Conservation (phyloP, 306 rosid genomes). For the Prosopis cineraria region DNA sequence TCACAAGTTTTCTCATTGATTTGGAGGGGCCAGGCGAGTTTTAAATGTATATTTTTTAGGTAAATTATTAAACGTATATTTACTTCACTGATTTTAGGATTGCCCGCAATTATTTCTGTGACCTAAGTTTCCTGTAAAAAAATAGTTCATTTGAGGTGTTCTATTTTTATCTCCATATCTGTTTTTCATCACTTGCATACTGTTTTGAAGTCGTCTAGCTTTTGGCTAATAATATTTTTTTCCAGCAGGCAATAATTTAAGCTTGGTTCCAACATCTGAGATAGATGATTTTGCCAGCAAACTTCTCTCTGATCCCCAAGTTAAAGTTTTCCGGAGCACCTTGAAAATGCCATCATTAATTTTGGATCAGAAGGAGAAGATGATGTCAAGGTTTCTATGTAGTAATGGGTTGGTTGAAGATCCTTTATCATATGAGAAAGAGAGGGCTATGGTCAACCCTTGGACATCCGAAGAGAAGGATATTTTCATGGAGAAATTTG, state of each 20-base stretch:
- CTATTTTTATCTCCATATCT: neutral
- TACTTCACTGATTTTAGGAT: neutral
- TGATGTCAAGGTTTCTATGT: constrained; percentile 61
- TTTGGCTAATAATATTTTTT: neutral
- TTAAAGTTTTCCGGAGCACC: constrained; percentile 50
- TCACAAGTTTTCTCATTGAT: neutral
- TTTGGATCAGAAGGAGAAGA: constrained; percentile 77
- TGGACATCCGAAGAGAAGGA: constrained; percentile 79
- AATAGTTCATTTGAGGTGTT: constrained; percentile 3
- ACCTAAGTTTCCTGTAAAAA: neutral
- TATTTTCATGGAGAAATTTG: constrained; percentile 68
- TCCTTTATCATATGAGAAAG: constrained; percentile 86
- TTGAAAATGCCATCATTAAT: constrained; percentile 93
- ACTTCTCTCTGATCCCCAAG: constrained; percentile 69
- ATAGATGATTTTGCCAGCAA: constrained; percentile 57
- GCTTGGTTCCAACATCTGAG: constrained; percentile 62
- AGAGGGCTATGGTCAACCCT: constrained; percentile 76
- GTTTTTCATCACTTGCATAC: neutral
- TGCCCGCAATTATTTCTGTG: neutral
- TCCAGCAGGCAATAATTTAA: constrained; percentile 63
- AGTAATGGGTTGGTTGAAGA: constrained; percentile 87
- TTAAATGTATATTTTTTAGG: neutral
- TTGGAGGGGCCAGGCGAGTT: neutral
- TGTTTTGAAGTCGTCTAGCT: neutral
- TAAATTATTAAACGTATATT: neutral